Conservation (phyloP, 345 rosid species). For the Camelina sativa region DNA sequence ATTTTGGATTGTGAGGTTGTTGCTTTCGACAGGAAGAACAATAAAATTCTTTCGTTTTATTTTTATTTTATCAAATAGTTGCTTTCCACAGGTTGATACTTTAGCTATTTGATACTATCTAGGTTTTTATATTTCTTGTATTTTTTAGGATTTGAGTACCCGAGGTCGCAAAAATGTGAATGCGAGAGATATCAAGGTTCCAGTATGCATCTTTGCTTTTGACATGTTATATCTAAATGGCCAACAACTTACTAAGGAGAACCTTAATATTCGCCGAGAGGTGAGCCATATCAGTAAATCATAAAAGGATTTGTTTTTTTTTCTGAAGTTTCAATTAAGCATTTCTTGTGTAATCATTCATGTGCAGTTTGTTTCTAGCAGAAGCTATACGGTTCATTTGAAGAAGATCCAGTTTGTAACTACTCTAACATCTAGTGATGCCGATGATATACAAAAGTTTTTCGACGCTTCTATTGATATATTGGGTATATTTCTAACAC, state of each 20-base stretch:
- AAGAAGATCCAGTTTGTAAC: no score
- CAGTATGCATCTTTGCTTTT: constrained; percentile 87
- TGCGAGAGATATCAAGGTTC: constrained; percentile 76
- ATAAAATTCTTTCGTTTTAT: constrained; percentile 31
- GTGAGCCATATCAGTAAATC: constrained; percentile 33
- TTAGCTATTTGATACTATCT: neutral
- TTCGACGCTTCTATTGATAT: no score
- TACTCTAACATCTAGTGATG: no score
- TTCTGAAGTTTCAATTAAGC: no score
- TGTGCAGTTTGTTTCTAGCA: no score
- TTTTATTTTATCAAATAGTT: no score
- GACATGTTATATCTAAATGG: constrained; percentile 82
- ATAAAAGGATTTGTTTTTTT: no score
- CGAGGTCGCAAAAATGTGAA: constrained; percentile 85
- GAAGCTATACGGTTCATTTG: no score
- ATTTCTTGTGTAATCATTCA: no score
- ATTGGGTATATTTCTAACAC: no score
- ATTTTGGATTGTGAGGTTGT: constrained; percentile 61
- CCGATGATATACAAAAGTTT: no score
- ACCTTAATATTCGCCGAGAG: constrained; percentile 75
- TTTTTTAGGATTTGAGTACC: constrained; percentile 65
- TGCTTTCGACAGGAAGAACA: constrained; percentile 74
- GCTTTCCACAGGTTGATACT: no score
- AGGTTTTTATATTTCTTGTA: neutral
- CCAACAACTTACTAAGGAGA: constrained; percentile 70